Evolutionary conservation across 441 rosid species (phyloP).

Genomic region (Pelargonium australe): DNA sequence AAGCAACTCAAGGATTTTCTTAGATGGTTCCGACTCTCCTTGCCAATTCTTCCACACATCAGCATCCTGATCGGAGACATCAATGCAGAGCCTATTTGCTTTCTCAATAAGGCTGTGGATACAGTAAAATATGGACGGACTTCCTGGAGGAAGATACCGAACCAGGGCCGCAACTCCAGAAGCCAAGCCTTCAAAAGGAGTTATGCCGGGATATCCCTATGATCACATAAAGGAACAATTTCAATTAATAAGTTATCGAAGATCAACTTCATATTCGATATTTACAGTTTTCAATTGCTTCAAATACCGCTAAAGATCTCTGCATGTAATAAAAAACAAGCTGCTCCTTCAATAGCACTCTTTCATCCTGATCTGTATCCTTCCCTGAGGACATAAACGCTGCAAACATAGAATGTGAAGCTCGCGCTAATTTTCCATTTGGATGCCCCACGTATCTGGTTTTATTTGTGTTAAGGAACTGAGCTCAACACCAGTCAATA

Average conservation of each 20-base stretch:
- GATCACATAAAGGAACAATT: conserved; percentile 17
- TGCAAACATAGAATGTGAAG: conserved; percentile 72
- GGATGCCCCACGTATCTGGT: conserved; percentile 85
- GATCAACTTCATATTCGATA: conserved; percentile 8
- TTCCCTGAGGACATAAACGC: conserved; percentile 66
- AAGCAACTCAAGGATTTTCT: conserved; percentile 65
- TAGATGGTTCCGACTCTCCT: conserved; percentile 55
- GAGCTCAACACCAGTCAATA: conserved; percentile 7
- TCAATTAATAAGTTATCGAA: conserved; percentile 16
- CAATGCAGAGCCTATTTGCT: conserved; percentile 41
- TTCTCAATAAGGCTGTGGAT: conserved; percentile 70
- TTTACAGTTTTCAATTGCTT: conserved; percentile 14
- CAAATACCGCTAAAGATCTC: conserved; percentile 70
- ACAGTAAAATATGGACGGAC: conserved; percentile 75
- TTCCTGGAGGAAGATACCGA: conserved; percentile 83
- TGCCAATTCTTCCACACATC: conserved; percentile 50
- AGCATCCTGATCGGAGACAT: conserved; percentile 22
- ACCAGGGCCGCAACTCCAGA: conserved; percentile 79
- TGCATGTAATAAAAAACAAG: conserved; percentile 74
- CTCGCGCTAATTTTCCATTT: conserved; percentile 64
- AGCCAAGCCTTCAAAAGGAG: conserved; percentile 96
- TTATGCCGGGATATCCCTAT: conserved; percentile 71
- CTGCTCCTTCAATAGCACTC: conserved; percentile 57
- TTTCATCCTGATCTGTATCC: conserved; percentile 47
- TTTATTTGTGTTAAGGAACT: conserved; percentile 35